Evolutionary conservation across 768 basidiomycete species (phyloP), one percentile per base, ranked within the genome.

Genomic region (Melanogaster broomeanus): DNA sequence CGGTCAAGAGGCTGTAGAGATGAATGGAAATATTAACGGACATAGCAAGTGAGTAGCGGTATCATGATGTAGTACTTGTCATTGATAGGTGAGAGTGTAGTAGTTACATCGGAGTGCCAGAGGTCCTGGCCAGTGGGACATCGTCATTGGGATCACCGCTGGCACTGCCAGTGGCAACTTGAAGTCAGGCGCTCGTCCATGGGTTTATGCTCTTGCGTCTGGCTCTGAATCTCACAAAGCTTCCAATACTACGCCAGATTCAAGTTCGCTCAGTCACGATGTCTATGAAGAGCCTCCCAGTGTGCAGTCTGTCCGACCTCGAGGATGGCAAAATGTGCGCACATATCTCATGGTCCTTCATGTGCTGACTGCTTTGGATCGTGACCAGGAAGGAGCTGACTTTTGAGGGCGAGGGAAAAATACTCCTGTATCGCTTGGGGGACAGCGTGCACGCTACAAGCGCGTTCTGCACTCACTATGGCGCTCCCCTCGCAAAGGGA

Each of bases 401-500:
- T 6, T 93, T 94, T 62, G 86, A 81, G 33, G 77, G 84, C 18
- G 87, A 81, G 37, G 78, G 85, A 16, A 90, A 89, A 70, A 84
- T 96, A 38, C 74, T 94, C 11, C 67, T 94, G 11, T 87, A 87
- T 47, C 84, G 85, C 45, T 68, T 94, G 16, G 87, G 86, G 25
- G 84, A 87, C 60, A 81, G 86, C 57, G 72, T 92, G 2, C 77
- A 88, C 58, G 89, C 91, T 6, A 93, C 88, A 1, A 86, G 84
- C 53, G 89, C 89, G 3, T 88, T 82, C 69, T 96, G 93, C 70
- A 94, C 92, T 2, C 93, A 96, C 67, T 95, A 93, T 64, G 93
- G 93, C 11, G 93, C 93, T 3, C 91, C 92, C 2, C 77, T 95
- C 3, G 83, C 77, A 5, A 92, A 91, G 68, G 93, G 92, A 45